Evolutionary conservation across 148 eudicot genomes (phyloP), one percentile per base, ranked within the genome.

Genomic region (Spergularia marina): DNA sequence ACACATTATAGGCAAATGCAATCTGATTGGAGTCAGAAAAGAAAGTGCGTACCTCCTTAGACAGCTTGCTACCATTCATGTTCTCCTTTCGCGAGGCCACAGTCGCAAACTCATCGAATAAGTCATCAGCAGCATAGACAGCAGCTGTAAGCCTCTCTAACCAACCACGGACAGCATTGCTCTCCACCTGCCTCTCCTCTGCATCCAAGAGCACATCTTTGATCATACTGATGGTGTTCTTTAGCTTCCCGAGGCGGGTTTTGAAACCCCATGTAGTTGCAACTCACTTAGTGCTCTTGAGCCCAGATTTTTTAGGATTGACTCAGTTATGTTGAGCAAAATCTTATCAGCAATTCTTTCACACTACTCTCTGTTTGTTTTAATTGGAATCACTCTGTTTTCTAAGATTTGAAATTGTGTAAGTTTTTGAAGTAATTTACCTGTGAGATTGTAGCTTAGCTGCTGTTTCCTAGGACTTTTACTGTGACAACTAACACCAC

Each of bases 131-230:
- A 15, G 17, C 74, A 47, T 81, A 81, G 9, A 80, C 55, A 4
- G 51, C 82, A 12, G 34, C 39, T 20, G 64, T 54, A 5, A 84
- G 86, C 74, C 61, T 72, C 15, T 70, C 60, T 15, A 80, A 76
- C 82, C 82, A 82, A 61, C 21, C 54, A 4, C 18, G 56, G 1
- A 82, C 51, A 18, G 44, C 17, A 21, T 40, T 71, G 62, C 74
- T 76, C 44, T 79, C 68, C 13, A 51, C 34, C 30, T 78, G 75
- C 72, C 20, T 77, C 18, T 75, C 78, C 71, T 80, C 82, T 52
- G 82, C 87, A 75, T 82, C 83, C 30, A 63, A 41, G 18, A 82
- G 74, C 76, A 73, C 67, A 14, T 39, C 76, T 12, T 73, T 74
- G 15, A 84, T 76, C 12, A 70, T 44, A 8, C 14, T 44, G 15